phyloP scores from a whole-genome alignment of 805 yeast genomes.

The Metschnikowia aberdeeniae region DNA sequence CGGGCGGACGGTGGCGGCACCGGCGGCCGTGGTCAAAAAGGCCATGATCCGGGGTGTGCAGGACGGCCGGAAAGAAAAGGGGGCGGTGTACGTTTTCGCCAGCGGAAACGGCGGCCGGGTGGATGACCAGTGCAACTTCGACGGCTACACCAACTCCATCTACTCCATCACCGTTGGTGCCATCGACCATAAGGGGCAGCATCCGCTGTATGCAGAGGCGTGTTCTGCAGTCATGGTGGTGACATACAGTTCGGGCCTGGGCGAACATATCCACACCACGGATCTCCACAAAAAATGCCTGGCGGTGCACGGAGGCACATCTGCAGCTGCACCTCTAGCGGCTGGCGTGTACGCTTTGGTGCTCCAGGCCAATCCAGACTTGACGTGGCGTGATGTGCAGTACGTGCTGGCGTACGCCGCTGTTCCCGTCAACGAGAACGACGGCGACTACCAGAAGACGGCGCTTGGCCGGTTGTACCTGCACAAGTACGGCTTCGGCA shows the following conservation, averaged over 20 bases:
- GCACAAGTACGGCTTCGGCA: constrained; percentile 89
- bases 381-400: constrained; percentile 96
- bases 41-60: constrained; percentile 82
- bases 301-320: constrained; percentile 85
- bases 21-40: constrained; percentile 69
- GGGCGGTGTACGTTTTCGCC: constrained; percentile 91
- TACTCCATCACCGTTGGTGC: constrained; percentile 95
- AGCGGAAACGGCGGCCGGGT: constrained; percentile 86
- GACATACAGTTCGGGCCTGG: constrained; percentile 88
- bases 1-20: constrained; percentile 82
- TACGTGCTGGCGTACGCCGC: constrained; percentile 73
- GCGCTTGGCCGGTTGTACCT: constrained; percentile 68
- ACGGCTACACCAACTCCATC: constrained; percentile 94
- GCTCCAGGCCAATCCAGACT: constrained; percentile 74
- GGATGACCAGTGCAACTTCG: constrained; percentile 92
- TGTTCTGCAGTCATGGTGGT: constrained; percentile 94
- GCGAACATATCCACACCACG: constrained; percentile 85
- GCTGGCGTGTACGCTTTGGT: constrained; percentile 92
- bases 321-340: constrained; percentile 98
- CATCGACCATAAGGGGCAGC: constrained; percentile 78
- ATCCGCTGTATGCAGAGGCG: constrained; percentile 86
- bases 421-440: constrained; percentile 60
- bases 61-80: constrained; percentile 77
- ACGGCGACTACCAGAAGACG: constrained; percentile 71
- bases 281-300: constrained; percentile 71